These are phyloP conservation scores for Xerocomellus dryophilus DNA, from an alignment of 768 basidiomycete species.

Conservation along the genomic window DNA sequence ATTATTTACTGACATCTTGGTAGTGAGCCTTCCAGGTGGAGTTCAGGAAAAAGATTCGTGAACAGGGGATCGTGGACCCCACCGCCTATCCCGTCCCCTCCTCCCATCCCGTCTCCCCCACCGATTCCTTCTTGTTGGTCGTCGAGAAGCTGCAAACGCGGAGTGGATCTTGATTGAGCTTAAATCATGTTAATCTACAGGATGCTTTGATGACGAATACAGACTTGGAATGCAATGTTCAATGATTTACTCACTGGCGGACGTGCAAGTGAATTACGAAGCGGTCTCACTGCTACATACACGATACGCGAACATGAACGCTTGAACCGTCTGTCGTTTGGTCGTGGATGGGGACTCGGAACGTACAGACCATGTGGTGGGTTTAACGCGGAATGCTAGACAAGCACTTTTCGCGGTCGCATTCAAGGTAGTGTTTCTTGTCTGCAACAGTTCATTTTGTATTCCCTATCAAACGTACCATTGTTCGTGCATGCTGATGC, in stretches of 20 bases:
- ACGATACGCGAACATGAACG: too few relatives aligned
- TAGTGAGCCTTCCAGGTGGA: not conserved
- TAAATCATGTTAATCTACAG: not conserved
- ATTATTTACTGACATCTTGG: not conserved
- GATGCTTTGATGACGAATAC: not conserved
- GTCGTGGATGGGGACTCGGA: not conserved
- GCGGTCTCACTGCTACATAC: too few relatives aligned
- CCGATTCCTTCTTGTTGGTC: too few relatives aligned
- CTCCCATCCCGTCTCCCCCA: constrained; percentile 7
- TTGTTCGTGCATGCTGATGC: too few relatives aligned
- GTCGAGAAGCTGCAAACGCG: not conserved
- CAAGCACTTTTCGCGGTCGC: too few relatives aligned
- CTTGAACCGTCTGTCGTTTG: too few relatives aligned
- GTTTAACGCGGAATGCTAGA: not conserved
- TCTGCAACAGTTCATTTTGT: too few relatives aligned
- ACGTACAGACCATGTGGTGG: not conserved
- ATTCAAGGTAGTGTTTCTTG: too few relatives aligned
- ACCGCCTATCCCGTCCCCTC: constrained; percentile 9
- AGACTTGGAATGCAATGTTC: not conserved
- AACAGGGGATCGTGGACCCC: constrained; percentile 3
- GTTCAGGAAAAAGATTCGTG: not conserved
- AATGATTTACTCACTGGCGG: not conserved
- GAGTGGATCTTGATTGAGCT: not conserved
- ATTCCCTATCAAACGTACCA: too few relatives aligned
- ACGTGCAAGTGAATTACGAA: too few relatives aligned